phyloP scores from a whole-genome alignment of 768 basidiomycete species.

The Amanita phalloides region DNA sequence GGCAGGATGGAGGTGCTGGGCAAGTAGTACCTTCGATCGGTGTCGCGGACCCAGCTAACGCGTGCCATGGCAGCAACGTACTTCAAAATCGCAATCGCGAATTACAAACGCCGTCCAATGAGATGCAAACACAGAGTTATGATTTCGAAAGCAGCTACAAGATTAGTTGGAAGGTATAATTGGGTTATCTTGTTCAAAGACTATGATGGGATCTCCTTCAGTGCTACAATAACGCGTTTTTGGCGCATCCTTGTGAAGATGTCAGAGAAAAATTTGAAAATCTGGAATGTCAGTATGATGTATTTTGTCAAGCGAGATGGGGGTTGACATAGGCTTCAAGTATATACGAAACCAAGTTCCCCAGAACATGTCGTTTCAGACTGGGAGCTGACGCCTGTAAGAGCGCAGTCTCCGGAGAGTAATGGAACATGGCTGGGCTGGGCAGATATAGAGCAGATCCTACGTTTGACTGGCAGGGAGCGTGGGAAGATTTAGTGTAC shows the following conservation, averaged over 20 bases:
- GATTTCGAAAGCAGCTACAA: background rate
- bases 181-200: background rate
- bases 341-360: background rate
- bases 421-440: background rate
- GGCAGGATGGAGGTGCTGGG: background rate
- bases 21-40: background rate
- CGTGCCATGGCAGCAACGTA: slow-evolving; percentile 17
- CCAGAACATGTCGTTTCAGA: background rate
- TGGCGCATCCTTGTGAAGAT: background rate
- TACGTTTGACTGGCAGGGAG: background rate
- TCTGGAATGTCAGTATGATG: slow-evolving; percentile 9
- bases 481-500: slow-evolving; percentile 2
- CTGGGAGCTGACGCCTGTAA: background rate
- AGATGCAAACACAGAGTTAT: background rate
- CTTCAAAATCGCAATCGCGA: background rate
- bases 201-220: background rate
- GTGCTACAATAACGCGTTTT: background rate
- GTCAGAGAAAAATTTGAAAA: slow-evolving; percentile 6
- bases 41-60: slow-evolving; percentile 30
- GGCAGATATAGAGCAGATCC: slow-evolving; percentile 4
- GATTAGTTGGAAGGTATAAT: background rate
- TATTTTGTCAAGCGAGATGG: background rate
- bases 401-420: no score
- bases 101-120: background rate
- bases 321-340: no score